Evolutionary conservation across 148 eudicot species (phyloP).

Genomic region (Limonium bicolor): DNA sequence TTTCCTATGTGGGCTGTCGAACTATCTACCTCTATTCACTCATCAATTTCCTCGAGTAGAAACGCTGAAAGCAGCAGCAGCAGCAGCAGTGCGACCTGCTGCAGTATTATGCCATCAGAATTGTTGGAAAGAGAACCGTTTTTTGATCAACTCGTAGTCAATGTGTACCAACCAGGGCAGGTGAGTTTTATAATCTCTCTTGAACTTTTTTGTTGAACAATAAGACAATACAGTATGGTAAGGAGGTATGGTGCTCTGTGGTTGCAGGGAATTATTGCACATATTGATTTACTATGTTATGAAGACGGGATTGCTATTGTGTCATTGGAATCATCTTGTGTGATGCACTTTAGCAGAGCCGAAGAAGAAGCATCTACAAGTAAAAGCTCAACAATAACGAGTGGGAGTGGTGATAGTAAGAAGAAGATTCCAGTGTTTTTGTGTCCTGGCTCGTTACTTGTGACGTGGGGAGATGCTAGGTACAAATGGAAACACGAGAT

Average conservation of each 20-base stretch:
- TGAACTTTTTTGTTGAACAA: not conserved
- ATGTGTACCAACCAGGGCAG: slow-evolving; percentile 95
- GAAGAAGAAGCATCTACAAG: slow-evolving; percentile 9
- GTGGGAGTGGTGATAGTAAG: slow-evolving; percentile 2
- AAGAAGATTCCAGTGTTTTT: slow-evolving; percentile 50
- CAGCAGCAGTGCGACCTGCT: no score
- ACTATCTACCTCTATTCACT: slow-evolving; percentile 34
- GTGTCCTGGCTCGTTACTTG: slow-evolving; percentile 61
- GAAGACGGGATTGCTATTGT: slow-evolving; percentile 90
- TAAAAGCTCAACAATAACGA: slow-evolving; percentile 4
- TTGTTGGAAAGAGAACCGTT: slow-evolving; percentile 65
- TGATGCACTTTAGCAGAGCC: slow-evolving; percentile 65
- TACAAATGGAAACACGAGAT: slow-evolving; percentile 89
- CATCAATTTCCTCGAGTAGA: slow-evolving; percentile 23
- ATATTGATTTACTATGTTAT: slow-evolving; percentile 86
- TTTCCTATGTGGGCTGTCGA: slow-evolving; percentile 69
- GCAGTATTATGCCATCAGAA: slow-evolving; percentile 46
- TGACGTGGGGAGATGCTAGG: slow-evolving; percentile 86
- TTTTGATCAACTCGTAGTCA: slow-evolving; percentile 79
- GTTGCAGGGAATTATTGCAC: slow-evolving; percentile 85
- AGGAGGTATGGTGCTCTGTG: no score
- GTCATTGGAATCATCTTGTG: slow-evolving; percentile 76
- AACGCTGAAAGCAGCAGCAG: no score
- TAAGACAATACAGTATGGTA: no score
- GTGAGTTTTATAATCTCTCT: slow-evolving; percentile 28